Conservation (phyloP, 768 basidiomycete genomes). For the Clitopilus passeckerianus region DNA sequence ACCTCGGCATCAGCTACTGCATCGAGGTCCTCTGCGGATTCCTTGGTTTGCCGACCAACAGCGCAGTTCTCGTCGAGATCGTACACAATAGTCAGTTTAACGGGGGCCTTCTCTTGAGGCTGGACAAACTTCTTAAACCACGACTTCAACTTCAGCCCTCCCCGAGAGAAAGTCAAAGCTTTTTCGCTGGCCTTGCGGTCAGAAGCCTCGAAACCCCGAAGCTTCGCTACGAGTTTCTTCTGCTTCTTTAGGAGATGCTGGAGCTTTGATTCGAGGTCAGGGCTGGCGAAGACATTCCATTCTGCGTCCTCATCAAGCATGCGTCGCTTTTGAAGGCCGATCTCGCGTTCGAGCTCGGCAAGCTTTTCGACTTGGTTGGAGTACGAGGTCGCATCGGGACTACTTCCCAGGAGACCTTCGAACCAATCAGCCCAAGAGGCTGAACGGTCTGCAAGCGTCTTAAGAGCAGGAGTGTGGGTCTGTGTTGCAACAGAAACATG, state of each 20-base stretch:
- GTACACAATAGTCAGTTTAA: constrained; percentile 31
- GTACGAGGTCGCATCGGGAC: constrained; percentile 27
- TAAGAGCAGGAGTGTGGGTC: constrained; percentile 19
- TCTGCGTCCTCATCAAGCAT: constrained; percentile 8
- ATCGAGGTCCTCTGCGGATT: neutral
- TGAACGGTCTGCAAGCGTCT: constrained; percentile 9
- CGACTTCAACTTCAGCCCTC: constrained; percentile 39
- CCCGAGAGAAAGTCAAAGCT: neutral
- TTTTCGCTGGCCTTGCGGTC: neutral
- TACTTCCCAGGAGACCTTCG: constrained; percentile 27
- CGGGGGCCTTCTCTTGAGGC: constrained; percentile 20
- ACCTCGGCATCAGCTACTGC: constrained; percentile 13
- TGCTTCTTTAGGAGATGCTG: constrained; percentile 38
- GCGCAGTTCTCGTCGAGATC: constrained; percentile 37
- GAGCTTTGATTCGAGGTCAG: constrained; percentile 28
- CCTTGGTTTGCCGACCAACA: constrained; percentile 34
- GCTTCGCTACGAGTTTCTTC: constrained; percentile 31
- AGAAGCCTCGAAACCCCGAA: constrained; percentile 15
- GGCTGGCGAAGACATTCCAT: constrained; percentile 10
- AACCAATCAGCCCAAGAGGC: constrained; percentile 36
- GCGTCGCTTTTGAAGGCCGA: constrained; percentile 17
- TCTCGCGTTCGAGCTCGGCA: constrained; percentile 22
- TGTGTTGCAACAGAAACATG: constrained; percentile 22
- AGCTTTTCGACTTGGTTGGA: constrained; percentile 20
- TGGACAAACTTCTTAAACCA: constrained; percentile 62